Percentiles rank a stretch among this genome's conserved stretches.
These are phyloP conservation scores for Naematelia aurantialba DNA, from an alignment of 768 basidiomycete species.

Conservation along the genomic window DNA sequence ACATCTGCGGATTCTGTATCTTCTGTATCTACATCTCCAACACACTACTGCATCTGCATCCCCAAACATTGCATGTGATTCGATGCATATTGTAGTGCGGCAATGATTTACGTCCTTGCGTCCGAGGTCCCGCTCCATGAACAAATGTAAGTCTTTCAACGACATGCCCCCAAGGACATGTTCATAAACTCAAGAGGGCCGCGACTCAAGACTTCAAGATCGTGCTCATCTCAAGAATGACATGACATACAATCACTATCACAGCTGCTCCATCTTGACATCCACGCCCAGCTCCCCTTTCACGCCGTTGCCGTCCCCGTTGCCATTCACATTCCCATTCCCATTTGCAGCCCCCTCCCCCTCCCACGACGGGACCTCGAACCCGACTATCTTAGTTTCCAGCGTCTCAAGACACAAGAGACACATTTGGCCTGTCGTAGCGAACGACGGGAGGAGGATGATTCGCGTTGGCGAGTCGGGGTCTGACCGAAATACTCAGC, in stretches of 20 bases:
- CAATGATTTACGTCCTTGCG: no score
- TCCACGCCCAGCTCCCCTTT: constrained; percentile 17
- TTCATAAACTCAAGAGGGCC: no score
- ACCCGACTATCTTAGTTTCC: constrained; percentile 51
- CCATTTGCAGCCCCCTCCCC: constrained; percentile 20
- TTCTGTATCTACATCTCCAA: no score
- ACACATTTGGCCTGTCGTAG: constrained; percentile 70
- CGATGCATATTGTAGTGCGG: no score
- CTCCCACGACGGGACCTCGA: constrained; percentile 47
- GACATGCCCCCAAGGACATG: no score
- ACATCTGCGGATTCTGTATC: neutral
- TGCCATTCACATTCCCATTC: constrained; percentile 2
- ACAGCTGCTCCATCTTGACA: constrained; percentile 31
- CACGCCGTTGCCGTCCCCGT: constrained; percentile 7
- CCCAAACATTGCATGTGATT: no score
- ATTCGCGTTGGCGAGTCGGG: constrained; percentile 55
- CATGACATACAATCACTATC: neutral
- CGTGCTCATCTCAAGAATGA: neutral
- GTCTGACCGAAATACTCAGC: constrained; percentile 15
- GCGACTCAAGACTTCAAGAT: no score
- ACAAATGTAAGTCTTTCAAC: no score
- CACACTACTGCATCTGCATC: no score
- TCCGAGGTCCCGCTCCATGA: no score
- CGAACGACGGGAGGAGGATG: constrained; percentile 76
- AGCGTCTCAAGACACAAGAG: constrained; percentile 75